These are phyloP conservation scores for Yarrowia keelungensis DNA, from an alignment of 805 yeast species.

Conservation along the genomic window DNA sequence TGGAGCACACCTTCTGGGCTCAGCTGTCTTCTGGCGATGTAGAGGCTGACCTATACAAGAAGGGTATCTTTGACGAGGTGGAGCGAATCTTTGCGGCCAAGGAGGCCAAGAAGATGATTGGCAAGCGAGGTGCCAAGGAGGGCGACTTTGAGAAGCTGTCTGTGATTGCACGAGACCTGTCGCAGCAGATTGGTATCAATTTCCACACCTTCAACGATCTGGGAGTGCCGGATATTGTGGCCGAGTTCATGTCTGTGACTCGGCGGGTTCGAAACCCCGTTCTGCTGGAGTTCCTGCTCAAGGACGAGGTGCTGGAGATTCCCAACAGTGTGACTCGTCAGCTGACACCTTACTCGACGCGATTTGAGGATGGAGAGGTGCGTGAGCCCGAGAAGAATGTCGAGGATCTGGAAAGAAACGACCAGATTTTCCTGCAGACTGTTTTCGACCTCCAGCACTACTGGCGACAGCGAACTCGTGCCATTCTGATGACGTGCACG, in stretches of 20 bases:
- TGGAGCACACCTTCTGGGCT: slow-evolving; percentile 88
- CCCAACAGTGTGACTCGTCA: slow-evolving; percentile 73
- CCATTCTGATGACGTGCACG: slow-evolving; percentile 70
- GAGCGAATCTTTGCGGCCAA: slow-evolving; percentile 89
- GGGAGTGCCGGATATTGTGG: slow-evolving; percentile 69
- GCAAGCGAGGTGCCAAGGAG: slow-evolving; percentile 56
- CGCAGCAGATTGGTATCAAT: slow-evolving; percentile 95
- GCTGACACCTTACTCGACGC: slow-evolving; percentile 80
- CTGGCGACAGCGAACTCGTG: slow-evolving; percentile 92
- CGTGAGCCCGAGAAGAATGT: slow-evolving; percentile 71
- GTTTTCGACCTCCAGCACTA: slow-evolving; percentile 84
- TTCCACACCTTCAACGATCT: slow-evolving; percentile 74
- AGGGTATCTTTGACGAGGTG: slow-evolving; percentile 83
- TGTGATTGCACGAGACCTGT: slow-evolving; percentile 79
- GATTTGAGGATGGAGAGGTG: slow-evolving; percentile 56
- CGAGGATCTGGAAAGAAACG: slow-evolving; percentile 81
- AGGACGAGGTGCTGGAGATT: slow-evolving; percentile 76
- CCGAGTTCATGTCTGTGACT: slow-evolving; percentile 78
- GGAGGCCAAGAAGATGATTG: slow-evolving; percentile 60
- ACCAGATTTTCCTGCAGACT: slow-evolving; percentile 79
- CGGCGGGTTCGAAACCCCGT: slow-evolving; percentile 69
- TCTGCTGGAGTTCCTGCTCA: slow-evolving; percentile 82
- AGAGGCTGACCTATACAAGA: slow-evolving; percentile 68
- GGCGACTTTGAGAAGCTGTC: slow-evolving; percentile 58
- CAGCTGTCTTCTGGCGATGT: slow-evolving; percentile 56